Evolutionary conservation across 139 green algal species (phyloP), one percentile per base, ranked within the genome.

Genomic region (Volvox africanus): DNA sequence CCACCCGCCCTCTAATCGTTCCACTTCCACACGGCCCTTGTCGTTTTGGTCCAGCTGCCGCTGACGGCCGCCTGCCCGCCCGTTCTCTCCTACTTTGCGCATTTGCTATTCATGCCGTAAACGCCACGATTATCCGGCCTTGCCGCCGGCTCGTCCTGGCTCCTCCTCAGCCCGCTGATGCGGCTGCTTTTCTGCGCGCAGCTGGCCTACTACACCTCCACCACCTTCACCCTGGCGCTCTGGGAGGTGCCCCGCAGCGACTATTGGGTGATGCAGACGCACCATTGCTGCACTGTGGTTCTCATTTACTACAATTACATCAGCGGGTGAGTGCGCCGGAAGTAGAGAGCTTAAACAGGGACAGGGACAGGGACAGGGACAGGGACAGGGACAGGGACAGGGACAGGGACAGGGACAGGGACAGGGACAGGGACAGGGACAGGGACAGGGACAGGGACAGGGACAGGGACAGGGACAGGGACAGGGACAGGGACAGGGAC

Each of bases 221-320:
- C 87, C 22, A 85, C 93, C 28, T 90, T 95, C 89, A 97, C 96
- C 93, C 92, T 97, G 71, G 36, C 95, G 33, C 91, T 95, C 30
- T 97, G 94, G 94, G 96, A 97, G 90, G 93, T 95, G 50, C 91
- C 94, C 14, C 92, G 96, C 44, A 95, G 94, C 80, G 96, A 98
- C 93, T 96, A 96, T 37, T 76, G 33, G 21, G 94, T 95, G 24
- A 98, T 98, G 96, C 90, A 97, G 91, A 61, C 87, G 3, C 96
- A 98, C 90, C 96, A 98, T 87, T 88, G 95, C 32, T 92, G 80
- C 62, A 97, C 95, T 0, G 86, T 94, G 2, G 80, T 80, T 32
- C 91, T 96, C 62, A 96, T 97, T 19, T 84, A 89, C 21, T 84
- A 91, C 95, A 97, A 95, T 30, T 97, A 96, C 82, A 87, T 92